Evolutionary conservation across 1,284 basidiomycete genomes (phyloP), one percentile per base, ranked within the genome.

Genomic region (Naganishia sp.): DNA sequence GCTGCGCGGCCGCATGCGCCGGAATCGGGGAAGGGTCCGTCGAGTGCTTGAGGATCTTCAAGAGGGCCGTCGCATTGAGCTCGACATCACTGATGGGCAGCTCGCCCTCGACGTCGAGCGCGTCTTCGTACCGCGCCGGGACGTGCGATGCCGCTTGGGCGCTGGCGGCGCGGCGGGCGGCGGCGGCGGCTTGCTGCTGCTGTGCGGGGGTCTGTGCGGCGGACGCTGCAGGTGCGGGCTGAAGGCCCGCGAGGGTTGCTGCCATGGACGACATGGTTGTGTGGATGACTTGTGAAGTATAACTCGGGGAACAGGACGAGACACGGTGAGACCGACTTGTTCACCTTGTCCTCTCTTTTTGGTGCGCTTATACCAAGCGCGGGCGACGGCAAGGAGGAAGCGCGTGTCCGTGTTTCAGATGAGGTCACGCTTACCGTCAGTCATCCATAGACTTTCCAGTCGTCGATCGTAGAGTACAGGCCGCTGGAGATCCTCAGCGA

Each of bases 81-180:
- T 92, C 89, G 31, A 94, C 89, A 67, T 78, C 82, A 64, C 85
- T 86, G 66, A 94, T 80, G 9, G 89, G 86, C 72, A 93, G 90
- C 72, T 90, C 87, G 46, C 87, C 91, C 81, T 94, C 91, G 71
- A 92, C 89, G 79, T 95, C 92, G 75, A 94, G 88, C 68, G 88
- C 87, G 76, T 90, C 92, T 63, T 90, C 86, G 88, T 93, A 92
- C 70, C 90, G 90, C 11, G 90, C 86, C 28, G 91, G 93, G 71
- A 95, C 92, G 59, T 77, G 75, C 10, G 36, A 39, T 50, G 73
- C 73, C 84, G 86, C 77, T 89, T 70, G 56, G 63, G 55, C 68
- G 36, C 36, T 39, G 36, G 36, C 36, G 6, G 36, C 36, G 13
- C 36, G 36, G 1, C 36, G 36, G 87, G 31, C 83, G 44, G 33